phyloP scores from a whole-genome alignment of 2,329 filamentous ascomycete species.

The Penicillium capsulatum region DNA sequence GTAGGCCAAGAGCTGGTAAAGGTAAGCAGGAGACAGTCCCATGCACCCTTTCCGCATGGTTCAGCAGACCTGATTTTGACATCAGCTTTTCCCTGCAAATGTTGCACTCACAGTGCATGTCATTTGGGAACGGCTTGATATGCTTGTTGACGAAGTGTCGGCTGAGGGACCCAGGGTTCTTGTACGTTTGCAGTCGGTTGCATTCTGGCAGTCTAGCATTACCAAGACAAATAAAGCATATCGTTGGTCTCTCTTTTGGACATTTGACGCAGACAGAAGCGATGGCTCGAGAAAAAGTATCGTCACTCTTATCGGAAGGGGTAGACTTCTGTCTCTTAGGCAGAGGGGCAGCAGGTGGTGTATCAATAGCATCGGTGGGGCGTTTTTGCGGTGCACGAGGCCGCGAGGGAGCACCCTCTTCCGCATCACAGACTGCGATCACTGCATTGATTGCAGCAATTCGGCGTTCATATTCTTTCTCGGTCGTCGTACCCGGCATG shows the following conservation, averaged over 20 bases:
- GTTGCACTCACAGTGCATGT: conserved; percentile 17
- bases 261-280: conserved; percentile 17
- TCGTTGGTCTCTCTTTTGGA: conserved; percentile 15
- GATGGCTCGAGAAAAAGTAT: conserved; percentile 13
- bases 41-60: conserved; percentile 19
- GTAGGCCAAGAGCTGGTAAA: conserved; percentile 12
- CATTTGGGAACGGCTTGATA: conserved; percentile 17
- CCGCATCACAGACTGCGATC: conserved; percentile 24
- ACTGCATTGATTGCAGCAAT: conserved; percentile 26
- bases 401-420: conserved; percentile 23
- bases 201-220: conserved; percentile 12
- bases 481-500: conserved; percentile 20
- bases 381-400: conserved; percentile 11
- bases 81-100: conserved; percentile 16
- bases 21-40: conserved; percentile 12
- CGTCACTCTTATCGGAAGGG: too few species aligned
- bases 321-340: conserved; percentile 15
- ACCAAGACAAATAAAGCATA: conserved; percentile 22
- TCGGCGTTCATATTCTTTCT: conserved; percentile 23
- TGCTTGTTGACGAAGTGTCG: conserved; percentile 20
- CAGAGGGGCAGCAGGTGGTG: conserved; percentile 7
- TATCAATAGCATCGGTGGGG: conserved; percentile 7
- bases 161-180: conserved; percentile 21
- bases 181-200: conserved; percentile 12
- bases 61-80: conserved; percentile 15